Evolutionary conservation across 2,329 filamentous ascomycete genomes (phyloP), one percentile per base, ranked within the genome.

Genomic region (Macrophomina phaseolina): DNA sequence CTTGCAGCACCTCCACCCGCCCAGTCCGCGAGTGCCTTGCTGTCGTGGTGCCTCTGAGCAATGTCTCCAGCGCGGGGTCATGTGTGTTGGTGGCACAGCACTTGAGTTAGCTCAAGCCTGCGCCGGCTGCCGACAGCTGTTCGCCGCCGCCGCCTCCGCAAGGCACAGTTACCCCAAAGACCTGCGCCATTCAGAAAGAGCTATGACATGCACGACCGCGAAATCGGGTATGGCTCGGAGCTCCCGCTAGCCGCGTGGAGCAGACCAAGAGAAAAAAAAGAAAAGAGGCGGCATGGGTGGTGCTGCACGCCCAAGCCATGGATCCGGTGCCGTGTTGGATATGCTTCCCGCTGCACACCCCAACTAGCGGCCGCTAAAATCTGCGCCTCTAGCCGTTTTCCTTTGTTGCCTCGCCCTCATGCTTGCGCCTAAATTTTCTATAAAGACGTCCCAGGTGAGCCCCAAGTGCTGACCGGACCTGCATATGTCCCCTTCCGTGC

Each of bases 41-140:
- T 36, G 45, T 40, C 45, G 45, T 49, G 45, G 58, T 48, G 6
- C 52, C 32, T 38, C 32, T 55, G 34, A 55, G 52, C 52, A 12
- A 0, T 38, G n/a, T 28, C n/a, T n/a, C 8, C 18, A 7, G 16
- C 18, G 40, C 28, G 30, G 9, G 40, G 56, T 34, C 42, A 16
- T 49, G 58, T 28, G 32, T 14, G 58, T 62, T 62, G 58, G 58
- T 62, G 58, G 58, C 58, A 62, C 58, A 36, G 45, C 32, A 28
- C 16, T 18, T 49, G 36, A 32, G 32, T 45, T 16, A 45, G 42
- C 42, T n/a, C 4, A 16, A 36, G 30, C 18, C 34, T 18, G 40
- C 16, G 36, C 53, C 36, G 38, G 16, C n/a, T 23, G 40, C 36
- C 36, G 7, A 14, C 42, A 45, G 42, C 42, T n/a, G 42, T 45